Evolutionary conservation across 2,329 filamentous ascomycete genomes (phyloP).

Genomic region (Microcera coccophila): DNA sequence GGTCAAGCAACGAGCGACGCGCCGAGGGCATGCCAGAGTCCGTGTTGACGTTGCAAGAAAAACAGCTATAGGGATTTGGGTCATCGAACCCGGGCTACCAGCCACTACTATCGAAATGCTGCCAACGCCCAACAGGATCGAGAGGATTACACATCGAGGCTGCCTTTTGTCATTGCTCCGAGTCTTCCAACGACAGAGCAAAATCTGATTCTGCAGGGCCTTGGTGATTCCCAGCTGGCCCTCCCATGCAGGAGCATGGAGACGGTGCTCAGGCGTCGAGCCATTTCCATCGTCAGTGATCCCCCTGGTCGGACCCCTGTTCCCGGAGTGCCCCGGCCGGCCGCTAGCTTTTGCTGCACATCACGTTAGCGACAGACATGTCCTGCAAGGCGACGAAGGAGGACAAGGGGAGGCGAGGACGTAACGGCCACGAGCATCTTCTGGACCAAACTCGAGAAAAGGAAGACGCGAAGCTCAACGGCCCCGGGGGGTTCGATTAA

Average conservation of each 20-base stretch:
- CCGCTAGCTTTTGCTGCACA: slow-evolving; percentile 1
- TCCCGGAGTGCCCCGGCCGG: neutral
- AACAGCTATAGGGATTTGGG: too few species aligned
- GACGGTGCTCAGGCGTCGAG: slow-evolving; percentile 14
- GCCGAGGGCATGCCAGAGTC: neutral
- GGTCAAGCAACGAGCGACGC: neutral
- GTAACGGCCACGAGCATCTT: neutral
- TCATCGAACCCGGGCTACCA: too few species aligned
- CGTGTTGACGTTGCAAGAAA: neutral
- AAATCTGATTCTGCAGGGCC: too few species aligned
- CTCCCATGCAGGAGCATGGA: slow-evolving; percentile 10
- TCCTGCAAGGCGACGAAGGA: neutral
- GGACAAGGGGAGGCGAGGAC: neutral
- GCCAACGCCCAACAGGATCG: slow-evolving; percentile 18
- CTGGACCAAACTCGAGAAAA: too few species aligned
- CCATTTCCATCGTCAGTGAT: slow-evolving; percentile 17
- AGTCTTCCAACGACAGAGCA: neutral
- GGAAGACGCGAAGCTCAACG: too few species aligned
- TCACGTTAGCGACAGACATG: neutral
- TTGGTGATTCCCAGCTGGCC: neutral
- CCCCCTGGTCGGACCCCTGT: neutral
- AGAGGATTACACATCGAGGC: slow-evolving; percentile 14
- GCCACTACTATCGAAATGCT: too few species aligned
- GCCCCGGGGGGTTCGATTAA: too few species aligned
- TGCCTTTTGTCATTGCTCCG: neutral